Percentiles rank a stretch among this genome's conserved stretches.
Evolutionary conservation across 108 stramenopile genomes (phyloP).

Genomic region (Conticribra weissflogii): DNA sequence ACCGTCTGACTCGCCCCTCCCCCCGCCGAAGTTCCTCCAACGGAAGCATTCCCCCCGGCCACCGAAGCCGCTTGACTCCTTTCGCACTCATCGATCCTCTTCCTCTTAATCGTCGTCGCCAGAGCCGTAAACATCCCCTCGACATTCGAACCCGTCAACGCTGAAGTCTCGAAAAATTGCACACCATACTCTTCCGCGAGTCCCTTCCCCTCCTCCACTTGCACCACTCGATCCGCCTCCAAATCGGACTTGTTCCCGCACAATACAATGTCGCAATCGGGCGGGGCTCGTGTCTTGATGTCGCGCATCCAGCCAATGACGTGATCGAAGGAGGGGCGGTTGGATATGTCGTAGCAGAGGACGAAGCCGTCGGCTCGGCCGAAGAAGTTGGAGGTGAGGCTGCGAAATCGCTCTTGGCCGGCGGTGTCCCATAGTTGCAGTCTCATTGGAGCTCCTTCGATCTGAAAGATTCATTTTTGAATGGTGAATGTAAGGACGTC

Average conservation of each 20-base stretch:
- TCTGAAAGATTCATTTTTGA: slow-evolving; percentile 49
- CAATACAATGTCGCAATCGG: slow-evolving; percentile 87
- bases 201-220: slow-evolving; percentile 81
- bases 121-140: slow-evolving; percentile 90
- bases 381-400: slow-evolving; percentile 94
- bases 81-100: slow-evolving; percentile 84
- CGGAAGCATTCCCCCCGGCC: slow-evolving; percentile 24
- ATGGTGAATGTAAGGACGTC: too few relatives aligned
- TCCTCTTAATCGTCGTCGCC: slow-evolving; percentile 89
- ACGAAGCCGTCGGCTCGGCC: slow-evolving; percentile 94
- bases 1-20: slow-evolving; percentile 14
- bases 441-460: slow-evolving; percentile 87
- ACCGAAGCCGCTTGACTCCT: slow-evolving; percentile 40
- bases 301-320: slow-evolving; percentile 95
- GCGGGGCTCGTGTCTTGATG: slow-evolving; percentile 89
- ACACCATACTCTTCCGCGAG: slow-evolving; percentile 95
- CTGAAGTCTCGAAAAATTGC: slow-evolving; percentile 96
- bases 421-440: slow-evolving; percentile 96
- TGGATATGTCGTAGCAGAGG: slow-evolving; percentile 90
- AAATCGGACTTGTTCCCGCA: slow-evolving; percentile 89
- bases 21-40: slow-evolving; percentile 16
- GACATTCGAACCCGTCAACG: slow-evolving; percentile 93
- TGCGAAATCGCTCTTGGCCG: slow-evolving; percentile 94
- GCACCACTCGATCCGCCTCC: slow-evolving; percentile 82
- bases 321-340: slow-evolving; percentile 89